phyloP scores from a whole-genome alignment of 306 rosid genomes.

The Psophocarpus tetragonolobus region DNA sequence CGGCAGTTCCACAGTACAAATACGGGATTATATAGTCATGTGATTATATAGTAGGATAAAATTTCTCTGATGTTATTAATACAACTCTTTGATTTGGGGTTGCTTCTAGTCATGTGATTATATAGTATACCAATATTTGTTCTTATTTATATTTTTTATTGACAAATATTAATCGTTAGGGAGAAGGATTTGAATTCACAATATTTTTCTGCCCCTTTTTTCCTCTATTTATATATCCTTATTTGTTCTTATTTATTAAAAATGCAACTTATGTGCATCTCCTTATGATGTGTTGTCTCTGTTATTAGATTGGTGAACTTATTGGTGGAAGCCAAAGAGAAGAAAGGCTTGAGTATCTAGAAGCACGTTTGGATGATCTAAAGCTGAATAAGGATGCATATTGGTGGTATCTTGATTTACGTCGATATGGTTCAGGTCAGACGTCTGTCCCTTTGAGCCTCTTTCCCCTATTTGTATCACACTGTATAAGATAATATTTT shows the following conservation, averaged over 20 bases:
- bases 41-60: no score
- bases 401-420: conserved; percentile 99
- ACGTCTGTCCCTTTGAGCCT: conserved; percentile 26
- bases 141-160: background rate
- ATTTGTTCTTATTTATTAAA: background rate
- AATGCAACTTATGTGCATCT: background rate
- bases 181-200: no score
- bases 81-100: background rate
- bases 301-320: conserved; percentile 89
- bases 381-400: conserved; percentile 76
- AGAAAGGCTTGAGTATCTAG: conserved; percentile 83
- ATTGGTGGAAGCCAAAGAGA: conserved; percentile 99
- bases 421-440: conserved; percentile 96
- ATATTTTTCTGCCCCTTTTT: no score
- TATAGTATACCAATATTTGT: background rate
- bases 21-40: no score
- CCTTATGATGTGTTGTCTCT: conserved; percentile 17
- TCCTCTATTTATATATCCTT: no score
- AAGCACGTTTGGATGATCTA: conserved; percentile 83
- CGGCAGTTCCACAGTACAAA: background rate
- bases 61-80: no score
- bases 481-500: background rate
- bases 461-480: background rate
- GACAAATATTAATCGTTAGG: no score
- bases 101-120: background rate